These are phyloP conservation scores for Pleurotus djamor DNA, from an alignment of 768 basidiomycete genomes.

Conservation along the genomic window DNA sequence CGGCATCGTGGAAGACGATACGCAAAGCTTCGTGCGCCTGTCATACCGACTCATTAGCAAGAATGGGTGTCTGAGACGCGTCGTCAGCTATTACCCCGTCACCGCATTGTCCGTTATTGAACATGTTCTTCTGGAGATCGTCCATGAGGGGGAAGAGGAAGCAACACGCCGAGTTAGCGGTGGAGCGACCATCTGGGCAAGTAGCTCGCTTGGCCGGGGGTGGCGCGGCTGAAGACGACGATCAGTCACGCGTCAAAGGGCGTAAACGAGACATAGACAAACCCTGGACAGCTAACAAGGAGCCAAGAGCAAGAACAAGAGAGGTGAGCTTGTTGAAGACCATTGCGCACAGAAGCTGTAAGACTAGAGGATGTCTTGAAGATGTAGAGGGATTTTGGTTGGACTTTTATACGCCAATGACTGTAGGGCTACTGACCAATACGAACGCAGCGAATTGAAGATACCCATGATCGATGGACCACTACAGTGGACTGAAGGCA, in stretches of 20 bases:
- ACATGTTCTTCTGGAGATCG: constrained; percentile 18
- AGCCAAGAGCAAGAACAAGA: constrained; percentile 1
- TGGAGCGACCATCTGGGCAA: constrained; percentile 24
- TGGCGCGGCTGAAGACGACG: not conserved
- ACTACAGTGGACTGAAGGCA: too few relatives aligned
- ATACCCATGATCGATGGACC: too few relatives aligned
- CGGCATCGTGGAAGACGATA: constrained; percentile 39
- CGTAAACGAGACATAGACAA: not conserved
- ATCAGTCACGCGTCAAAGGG: not conserved
- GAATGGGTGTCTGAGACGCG: not conserved
- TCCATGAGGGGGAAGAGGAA: constrained; percentile 20
- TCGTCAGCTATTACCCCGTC: constrained; percentile 15
- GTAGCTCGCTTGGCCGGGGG: constrained; percentile 15
- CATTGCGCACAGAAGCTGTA: not conserved
- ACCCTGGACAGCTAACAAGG: not conserved
- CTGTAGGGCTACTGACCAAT: too few relatives aligned
- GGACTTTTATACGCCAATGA: too few relatives aligned
- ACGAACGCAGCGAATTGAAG: too few relatives aligned
- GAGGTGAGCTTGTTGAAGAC: not conserved
- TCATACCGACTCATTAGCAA: not conserved
- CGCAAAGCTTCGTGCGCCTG: constrained; percentile 26
- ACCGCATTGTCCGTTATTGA: constrained; percentile 25
- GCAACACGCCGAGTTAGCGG: constrained; percentile 24
- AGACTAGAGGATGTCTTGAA: not conserved
- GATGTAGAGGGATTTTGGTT: not conserved